Evolutionary conservation across 169 alveolate species (phyloP).

Genomic region (Plasmodium relictum): DNA sequence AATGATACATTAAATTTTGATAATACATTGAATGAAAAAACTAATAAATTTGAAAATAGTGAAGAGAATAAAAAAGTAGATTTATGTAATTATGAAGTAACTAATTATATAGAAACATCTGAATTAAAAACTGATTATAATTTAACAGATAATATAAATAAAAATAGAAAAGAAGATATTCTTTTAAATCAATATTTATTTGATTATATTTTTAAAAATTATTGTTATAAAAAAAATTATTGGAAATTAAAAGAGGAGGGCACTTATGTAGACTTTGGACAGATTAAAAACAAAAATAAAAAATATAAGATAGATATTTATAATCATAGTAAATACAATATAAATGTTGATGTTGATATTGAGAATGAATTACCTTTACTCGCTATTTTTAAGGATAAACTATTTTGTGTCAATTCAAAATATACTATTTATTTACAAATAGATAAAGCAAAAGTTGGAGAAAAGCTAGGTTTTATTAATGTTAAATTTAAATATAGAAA

Average conservation of each 20-base stretch:
- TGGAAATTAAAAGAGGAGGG: constrained; percentile 41
- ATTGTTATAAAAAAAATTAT: constrained; percentile 61
- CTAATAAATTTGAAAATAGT: neutral
- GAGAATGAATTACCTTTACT: constrained; percentile 41
- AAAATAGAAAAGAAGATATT: neutral
- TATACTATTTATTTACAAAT: constrained; percentile 51
- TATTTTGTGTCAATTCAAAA: constrained; percentile 62
- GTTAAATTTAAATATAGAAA: constrained; percentile 34
- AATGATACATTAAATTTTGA: neutral
- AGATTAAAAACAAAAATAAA: constrained; percentile 29
- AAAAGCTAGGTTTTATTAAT: constrained; percentile 37
- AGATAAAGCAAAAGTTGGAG: constrained; percentile 17
- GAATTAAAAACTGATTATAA: constrained; percentile 5
- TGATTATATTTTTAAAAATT: constrained; percentile 68
- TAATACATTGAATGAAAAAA: neutral
- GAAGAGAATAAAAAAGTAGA: constrained; percentile 12
- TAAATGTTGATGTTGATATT: constrained; percentile 42
- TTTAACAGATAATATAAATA: neutral
- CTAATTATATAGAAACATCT: constrained; percentile 15
- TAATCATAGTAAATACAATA: constrained; percentile 59
- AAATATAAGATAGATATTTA: constrained; percentile 49
- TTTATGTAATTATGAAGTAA: constrained; percentile 6
- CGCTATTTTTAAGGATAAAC: constrained; percentile 50
- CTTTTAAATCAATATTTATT: constrained; percentile 35
- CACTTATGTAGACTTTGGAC: constrained; percentile 23